These are phyloP conservation scores for Salix purpurea DNA, from an alignment of 345 rosid species.

Conservation along the genomic window DNA sequence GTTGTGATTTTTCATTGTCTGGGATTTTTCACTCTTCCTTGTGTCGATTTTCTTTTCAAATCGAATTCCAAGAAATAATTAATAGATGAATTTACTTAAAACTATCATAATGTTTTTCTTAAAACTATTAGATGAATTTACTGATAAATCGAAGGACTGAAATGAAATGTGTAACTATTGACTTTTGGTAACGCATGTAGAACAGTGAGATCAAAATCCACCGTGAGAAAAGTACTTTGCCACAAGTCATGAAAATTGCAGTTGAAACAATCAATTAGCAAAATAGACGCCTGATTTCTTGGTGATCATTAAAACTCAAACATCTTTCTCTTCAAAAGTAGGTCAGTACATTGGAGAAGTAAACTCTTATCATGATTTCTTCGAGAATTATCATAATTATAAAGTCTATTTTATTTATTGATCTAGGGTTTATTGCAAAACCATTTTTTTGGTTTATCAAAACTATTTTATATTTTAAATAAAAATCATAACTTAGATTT, in stretches of 20 bases:
- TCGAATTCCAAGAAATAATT: no score
- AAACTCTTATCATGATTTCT: no score
- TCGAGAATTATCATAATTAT: no score
- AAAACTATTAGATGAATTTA: not conserved
- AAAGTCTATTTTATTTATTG: no score
- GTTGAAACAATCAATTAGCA: not conserved
- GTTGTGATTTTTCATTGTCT: no score
- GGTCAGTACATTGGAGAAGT: not conserved
- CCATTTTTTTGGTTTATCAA: no score
- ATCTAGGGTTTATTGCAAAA: no score
- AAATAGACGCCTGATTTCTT: not conserved
- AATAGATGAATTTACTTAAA: no score
- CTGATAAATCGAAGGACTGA: not conserved
- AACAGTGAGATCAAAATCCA: not conserved
- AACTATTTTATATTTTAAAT: no score
- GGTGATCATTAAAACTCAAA: not conserved
- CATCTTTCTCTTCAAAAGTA: not conserved
- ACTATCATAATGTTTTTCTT: not conserved
- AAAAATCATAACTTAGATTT: no score
- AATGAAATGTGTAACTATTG: not conserved
- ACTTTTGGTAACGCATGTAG: not conserved
- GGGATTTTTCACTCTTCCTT: no score
- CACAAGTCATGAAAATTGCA: not conserved
- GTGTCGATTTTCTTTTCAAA: no score
- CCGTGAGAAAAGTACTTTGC: not conserved